phyloP scores from a whole-genome alignment of 1,139 yeast species.

The Waltiozyma sp. region DNA sequence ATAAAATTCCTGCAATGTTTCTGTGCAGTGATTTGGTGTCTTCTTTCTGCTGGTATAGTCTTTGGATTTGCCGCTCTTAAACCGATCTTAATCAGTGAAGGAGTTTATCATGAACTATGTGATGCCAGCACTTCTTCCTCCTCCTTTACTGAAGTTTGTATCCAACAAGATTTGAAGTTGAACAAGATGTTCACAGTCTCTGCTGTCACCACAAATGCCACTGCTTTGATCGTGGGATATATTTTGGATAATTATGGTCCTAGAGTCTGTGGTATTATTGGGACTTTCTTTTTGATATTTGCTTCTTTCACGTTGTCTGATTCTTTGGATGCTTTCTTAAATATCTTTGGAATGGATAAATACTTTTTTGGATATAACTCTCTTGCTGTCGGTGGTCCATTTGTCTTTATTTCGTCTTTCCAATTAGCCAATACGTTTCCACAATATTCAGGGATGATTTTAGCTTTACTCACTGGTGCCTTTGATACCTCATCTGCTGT shows the following conservation, averaged over 20 bases:
- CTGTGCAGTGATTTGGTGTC: conserved; percentile 80
- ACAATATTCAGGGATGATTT: conserved; percentile 52
- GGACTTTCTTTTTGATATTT: conserved; percentile 47
- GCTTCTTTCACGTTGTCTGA: conserved; percentile 29
- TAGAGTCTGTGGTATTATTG: conserved; percentile 63
- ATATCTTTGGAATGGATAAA: conserved; percentile 31
- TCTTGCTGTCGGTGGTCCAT: conserved; percentile 77
- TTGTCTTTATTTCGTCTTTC: conserved; percentile 69
- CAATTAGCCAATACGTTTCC: conserved; percentile 71
- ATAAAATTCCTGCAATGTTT: background rate
- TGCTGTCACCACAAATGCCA: conserved; percentile 77
- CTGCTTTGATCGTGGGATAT: conserved; percentile 74
- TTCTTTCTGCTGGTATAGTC: conserved; percentile 84
- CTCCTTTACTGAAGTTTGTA: conserved; percentile 33
- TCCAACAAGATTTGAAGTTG: conserved; percentile 67
- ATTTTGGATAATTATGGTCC: conserved; percentile 76
- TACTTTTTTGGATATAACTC: conserved; percentile 53
- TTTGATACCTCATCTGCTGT: conserved; percentile 72
- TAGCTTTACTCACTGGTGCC: conserved; percentile 68
- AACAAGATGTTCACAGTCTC: conserved; percentile 78
- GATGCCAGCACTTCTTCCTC: conserved; percentile 9
- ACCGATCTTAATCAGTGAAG: conserved; percentile 66
- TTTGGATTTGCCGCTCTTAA: conserved; percentile 93
- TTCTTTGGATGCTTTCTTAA: conserved; percentile 27
- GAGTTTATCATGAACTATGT: conserved; percentile 62